Evolutionary conservation across 208 protist species (phyloP), one percentile per base, ranked within the genome.

Genomic region (Leishmania braziliensis): DNA sequence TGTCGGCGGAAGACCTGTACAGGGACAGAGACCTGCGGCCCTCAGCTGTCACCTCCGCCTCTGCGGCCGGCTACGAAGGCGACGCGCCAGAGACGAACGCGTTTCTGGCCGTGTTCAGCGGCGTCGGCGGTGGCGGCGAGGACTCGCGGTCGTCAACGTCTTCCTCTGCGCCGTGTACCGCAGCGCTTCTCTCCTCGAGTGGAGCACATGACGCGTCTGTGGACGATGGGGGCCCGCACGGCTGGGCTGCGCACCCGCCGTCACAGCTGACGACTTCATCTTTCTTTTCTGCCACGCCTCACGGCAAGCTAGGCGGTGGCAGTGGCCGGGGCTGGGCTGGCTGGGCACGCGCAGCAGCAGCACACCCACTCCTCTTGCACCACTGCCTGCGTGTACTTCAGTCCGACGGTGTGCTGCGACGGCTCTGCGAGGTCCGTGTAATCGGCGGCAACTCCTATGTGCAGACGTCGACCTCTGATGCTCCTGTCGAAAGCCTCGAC

Each of bases 391-490:
- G 18, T 39, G 84, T 76, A 56, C 88, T 95, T 68, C 78, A 81
- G 46, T 87, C 88, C 0, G 75, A 88, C 29, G 53, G 23, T 9
- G 84, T 91, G n/a, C 88, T 95, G 33, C 77, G 70, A 16, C 80
- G 81, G 9, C 69, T 94, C 46, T 96, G 91, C 62, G 93, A 96
- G 23, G 74, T 85, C 8, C 88, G 85, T 72, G 77, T 62, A 8
- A 75, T 91, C 16, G 81, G 84, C 23, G 63, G 63, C 33, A 6
- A 9, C 36, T 3, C 23, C 12, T 69, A 29, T 48, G 63, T 36
- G 60, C 10, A 54, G n/a, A 8, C 33, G 23, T 3, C 63, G n/a
- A 29, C 63, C n/a, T 69, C 33, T 43, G 29, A 20, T 23, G 36
- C n/a, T 46, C 14, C 33, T 3, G 29, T 18, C 4, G 62, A 12